phyloP scores from a whole-genome alignment of 345 rosid genomes.

The Pistacia integerrima region DNA sequence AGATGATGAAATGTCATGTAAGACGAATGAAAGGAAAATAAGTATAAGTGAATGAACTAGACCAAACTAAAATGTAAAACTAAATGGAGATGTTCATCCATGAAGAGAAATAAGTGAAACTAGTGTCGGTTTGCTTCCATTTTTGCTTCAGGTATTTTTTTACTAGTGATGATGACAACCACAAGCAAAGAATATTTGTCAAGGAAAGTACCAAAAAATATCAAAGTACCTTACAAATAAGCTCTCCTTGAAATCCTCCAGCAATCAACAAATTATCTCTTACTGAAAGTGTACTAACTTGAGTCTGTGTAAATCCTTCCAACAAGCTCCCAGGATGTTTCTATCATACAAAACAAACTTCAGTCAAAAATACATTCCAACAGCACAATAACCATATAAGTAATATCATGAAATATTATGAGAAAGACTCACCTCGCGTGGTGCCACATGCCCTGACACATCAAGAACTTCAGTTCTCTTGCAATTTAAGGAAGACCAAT shows the following conservation, averaged over 20 bases:
- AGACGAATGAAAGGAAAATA: background rate
- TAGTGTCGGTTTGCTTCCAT: background rate
- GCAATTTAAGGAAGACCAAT: constrained; percentile 57
- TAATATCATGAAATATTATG: background rate
- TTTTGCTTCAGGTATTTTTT: background rate
- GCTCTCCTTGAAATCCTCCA: constrained; percentile 69
- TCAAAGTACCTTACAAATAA: constrained; percentile 51
- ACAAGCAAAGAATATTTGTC: background rate
- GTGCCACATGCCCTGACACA: constrained; percentile 60
- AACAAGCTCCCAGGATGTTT: constrained; percentile 59
- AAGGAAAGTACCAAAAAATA: background rate
- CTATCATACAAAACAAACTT: constrained; percentile 26
- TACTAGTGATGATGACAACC: background rate
- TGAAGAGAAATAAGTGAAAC: background rate
- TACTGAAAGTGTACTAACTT: constrained; percentile 63
- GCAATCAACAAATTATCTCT: constrained; percentile 55
- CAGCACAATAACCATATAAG: background rate
- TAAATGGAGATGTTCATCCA: background rate
- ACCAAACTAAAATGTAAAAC: background rate
- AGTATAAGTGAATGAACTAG: background rate
- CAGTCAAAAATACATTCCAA: constrained; percentile 3
- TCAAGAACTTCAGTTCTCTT: constrained; percentile 56
- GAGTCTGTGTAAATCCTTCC: constrained; percentile 61
- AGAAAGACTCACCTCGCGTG: constrained; percentile 39
- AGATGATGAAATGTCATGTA: background rate